Evolutionary conservation across 306 rosid species (phyloP).

Genomic region (Psophocarpus tetragonolobus): DNA sequence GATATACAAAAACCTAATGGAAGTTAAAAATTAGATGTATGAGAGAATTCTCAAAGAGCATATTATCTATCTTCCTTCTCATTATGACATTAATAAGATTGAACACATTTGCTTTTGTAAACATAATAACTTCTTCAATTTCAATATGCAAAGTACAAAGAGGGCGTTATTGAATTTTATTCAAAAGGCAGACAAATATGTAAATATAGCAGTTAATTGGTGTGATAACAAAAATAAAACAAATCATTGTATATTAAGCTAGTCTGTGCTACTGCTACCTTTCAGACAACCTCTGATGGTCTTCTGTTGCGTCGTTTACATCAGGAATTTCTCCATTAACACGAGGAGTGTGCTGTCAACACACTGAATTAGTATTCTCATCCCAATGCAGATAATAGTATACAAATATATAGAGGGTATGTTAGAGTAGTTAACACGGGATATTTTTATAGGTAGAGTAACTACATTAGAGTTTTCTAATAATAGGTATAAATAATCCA

Average conservation of each 20-base stretch:
- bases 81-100: background rate
- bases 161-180: background rate
- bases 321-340: slow-evolving; percentile 96
- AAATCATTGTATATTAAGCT: slow-evolving; percentile 21
- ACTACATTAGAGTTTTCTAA: background rate
- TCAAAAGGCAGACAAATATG: background rate
- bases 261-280: slow-evolving; percentile 64
- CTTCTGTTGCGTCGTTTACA: slow-evolving; percentile 86
- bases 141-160: slow-evolving; percentile 8
- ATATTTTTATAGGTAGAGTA: background rate
- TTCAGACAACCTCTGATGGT: slow-evolving; percentile 78
- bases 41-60: background rate
- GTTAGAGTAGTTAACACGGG: background rate
- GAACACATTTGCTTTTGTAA: slow-evolving; percentile 26
- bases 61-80: slow-evolving; percentile 5
- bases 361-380: slow-evolving; percentile 42
- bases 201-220: background rate
- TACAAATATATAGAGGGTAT: slow-evolving; percentile 7
- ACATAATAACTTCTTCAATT: background rate
- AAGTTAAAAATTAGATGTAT: background rate
- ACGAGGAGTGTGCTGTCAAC: slow-evolving; percentile 93
- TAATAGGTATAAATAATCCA: background rate
- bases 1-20: background rate
- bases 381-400: slow-evolving; percentile 23
- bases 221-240: slow-evolving; percentile 7